Base-by-base conservation (phyloP, 176 grass and related monocot species). In the Melocanna baccifera region DNA sequence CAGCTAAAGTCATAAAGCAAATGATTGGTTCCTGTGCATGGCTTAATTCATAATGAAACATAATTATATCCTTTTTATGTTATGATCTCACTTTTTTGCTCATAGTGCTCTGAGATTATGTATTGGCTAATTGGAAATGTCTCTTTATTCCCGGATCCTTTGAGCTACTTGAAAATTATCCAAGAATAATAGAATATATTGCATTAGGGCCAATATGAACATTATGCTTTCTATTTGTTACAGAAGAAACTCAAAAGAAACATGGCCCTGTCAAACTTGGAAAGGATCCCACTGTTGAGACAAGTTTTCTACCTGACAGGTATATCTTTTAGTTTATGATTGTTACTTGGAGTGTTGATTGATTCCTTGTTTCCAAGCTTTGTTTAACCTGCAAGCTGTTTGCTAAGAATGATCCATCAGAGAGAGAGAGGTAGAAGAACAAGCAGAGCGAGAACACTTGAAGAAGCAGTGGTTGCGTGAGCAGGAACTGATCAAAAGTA, bases 371-470 rank as follows among this genome's bases (percentile, higher is more conserved):
- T 83, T 62, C 51, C 75, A 46, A 69, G 41, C 43, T 83, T 91
- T 91, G 69, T 87, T 91, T 91, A 86, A 91, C 89, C 85, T 69
- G 81, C 69, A 87, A 91, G 85, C 89, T 87, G 20, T 79, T 79
- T 88, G 88, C 83, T 92, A 99, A 99, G 96, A 94, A 91, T 92
- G 89, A 99, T 99, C 68, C 86, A 89, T 89, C 90, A 99, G 96
- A 57, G 91, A 99, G 68, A 92, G 96, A 88, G 96, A 99, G 84
- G 91, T 93, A 91, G 96, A 96, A 86, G 96, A 99, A 73, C 96
- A 91, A 86, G 93, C 86, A 77, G 93, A 92, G 56, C 88, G 91
- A 66, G 96, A 99, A 83, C 74, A 84, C 28, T 91, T 99, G 78
- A 91, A 94, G 86, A 87, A 75, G 70, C 93, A 99, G 81, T 96